Evolutionary conservation across 768 basidiomycete genomes (phyloP), one percentile per base, ranked within the genome.

Genomic region (Baorangia bicolor): DNA sequence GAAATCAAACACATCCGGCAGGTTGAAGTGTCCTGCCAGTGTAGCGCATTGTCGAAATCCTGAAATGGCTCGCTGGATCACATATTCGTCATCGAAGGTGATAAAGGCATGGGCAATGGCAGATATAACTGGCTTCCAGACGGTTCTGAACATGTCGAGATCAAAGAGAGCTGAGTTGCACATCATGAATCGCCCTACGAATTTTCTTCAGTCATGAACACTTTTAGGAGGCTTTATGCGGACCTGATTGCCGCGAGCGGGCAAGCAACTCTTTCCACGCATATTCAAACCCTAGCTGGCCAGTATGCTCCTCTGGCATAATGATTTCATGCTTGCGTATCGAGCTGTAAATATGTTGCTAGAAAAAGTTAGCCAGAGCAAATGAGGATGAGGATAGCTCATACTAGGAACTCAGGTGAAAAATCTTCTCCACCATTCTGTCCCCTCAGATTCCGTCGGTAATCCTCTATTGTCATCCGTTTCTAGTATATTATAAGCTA

Each of bases 11-110:
- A 98, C 94, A 65, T 98, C 94, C 0, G 93, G 94, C 21, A 98
- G 80, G 43, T 81, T 79, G 74, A 97, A 98, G 58, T 85, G 86
- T 3, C 90, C 85, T 0, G 96, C 97, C 11, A 98, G 79, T 0
- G 92, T 93, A 2, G 97, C 96, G 66, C 94, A 97, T 74, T 98
- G 94, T 60, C 92, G 80, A 77, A 98, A 96, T n/a, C 96, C 96
- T 50, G 92, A 84, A 59, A 99, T 95, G 25, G 94, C 88, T 35
- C 89, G 85, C 70, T 99, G 93, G 43, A 97, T 94, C 61, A 96
- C 86, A 73, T 95, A 94, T 72, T 99, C 97, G 66, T 99, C 96
- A 51, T 95, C 93, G 61, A 96, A 94, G 46, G 85, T 94, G 64
- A 92, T 94, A 73, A 99, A 98, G 0, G 97, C 95, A 67, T 91